Conservation (phyloP, 768 basidiomycete species). For the Termitomyces sp. region DNA sequence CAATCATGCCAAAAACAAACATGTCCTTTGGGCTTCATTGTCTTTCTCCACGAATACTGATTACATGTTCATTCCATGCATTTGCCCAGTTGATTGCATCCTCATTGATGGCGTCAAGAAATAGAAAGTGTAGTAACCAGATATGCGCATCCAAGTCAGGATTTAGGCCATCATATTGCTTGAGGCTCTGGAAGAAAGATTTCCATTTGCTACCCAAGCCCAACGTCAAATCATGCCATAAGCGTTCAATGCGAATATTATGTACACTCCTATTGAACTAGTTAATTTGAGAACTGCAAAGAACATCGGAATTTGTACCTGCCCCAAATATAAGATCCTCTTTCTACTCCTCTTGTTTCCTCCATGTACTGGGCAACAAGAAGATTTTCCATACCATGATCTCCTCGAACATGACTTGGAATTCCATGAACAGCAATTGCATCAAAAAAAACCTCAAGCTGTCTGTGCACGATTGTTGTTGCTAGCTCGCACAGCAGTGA, state of each 20-base stretch:
- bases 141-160: constrained; percentile 22
- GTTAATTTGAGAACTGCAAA: too few species aligned
- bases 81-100: constrained; percentile 18
- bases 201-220: constrained; percentile 34
- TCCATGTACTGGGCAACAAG: neutral
- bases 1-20: neutral
- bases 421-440: neutral
- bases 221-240: constrained; percentile 33
- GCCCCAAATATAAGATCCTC: neutral
- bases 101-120: neutral
- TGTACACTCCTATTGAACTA: too few species aligned
- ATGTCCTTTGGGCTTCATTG: neutral
- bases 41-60: neutral
- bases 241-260: too few species aligned
- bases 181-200: constrained; percentile 28
- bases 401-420: neutral
- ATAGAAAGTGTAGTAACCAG: constrained; percentile 37
- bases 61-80: neutral
- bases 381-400: neutral
- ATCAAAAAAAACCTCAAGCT: neutral
- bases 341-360: neutral
- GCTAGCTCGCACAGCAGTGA: neutral
- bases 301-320: too few species aligned
- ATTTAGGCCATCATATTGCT: constrained; percentile 23
- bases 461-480: neutral